Conservation (phyloP, 495 filamentous ascomycete species). For the Pseudomonodictys pantanalensis region DNA sequence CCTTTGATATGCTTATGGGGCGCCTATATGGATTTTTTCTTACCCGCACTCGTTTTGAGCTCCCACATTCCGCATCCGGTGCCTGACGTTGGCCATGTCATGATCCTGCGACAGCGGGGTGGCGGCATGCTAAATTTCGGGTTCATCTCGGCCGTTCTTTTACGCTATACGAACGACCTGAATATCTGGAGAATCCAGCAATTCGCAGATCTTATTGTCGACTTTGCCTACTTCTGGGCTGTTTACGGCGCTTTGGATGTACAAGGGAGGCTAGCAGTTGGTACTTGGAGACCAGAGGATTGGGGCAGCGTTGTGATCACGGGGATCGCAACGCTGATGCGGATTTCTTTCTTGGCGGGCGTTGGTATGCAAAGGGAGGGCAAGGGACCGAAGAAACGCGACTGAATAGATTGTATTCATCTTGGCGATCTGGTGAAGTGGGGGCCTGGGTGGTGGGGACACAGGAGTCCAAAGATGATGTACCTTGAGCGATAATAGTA, state of each 20-base stretch:
- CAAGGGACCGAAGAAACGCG: too few relatives aligned
- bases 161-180: conserved; percentile 8
- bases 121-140: conserved; percentile 15
- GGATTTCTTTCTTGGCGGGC: not conserved
- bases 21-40: conserved; percentile 36
- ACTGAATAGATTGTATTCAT: too few relatives aligned
- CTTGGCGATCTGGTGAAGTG: too few relatives aligned
- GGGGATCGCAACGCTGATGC: not conserved
- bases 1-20: conserved; percentile 34
- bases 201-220: conserved; percentile 4
- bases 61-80: conserved; percentile 5
- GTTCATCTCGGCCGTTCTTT: conserved; percentile 8
- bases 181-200: conserved; percentile 9
- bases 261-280: not conserved
- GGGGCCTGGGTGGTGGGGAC: too few relatives aligned
- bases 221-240: conserved; percentile 13
- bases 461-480: too few relatives aligned
- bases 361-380: too few relatives aligned
- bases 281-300: conserved; percentile 12
- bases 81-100: conserved; percentile 8
- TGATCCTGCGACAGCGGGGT: conserved; percentile 12
- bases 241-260: not conserved
- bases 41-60: conserved; percentile 10
- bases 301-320: conserved; percentile 12
- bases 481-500: too few relatives aligned